These are phyloP conservation scores for Russula olivacea DNA, from an alignment of 768 basidiomycete species.

Conservation along the genomic window DNA sequence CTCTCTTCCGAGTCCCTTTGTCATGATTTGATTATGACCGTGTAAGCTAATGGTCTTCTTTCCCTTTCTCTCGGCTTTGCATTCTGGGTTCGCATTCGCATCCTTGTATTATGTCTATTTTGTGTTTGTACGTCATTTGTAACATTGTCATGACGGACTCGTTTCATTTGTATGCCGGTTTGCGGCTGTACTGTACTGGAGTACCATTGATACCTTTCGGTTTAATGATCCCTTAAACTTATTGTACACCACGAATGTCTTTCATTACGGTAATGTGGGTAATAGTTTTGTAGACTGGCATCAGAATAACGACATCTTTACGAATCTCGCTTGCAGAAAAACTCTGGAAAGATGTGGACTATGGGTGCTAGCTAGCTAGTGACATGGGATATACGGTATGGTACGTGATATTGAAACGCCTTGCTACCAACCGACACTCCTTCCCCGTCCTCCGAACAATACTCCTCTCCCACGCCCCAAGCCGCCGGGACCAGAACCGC, in stretches of 20 bases:
- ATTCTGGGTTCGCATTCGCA: neutral
- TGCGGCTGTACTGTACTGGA: neutral
- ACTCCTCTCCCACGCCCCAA: slow-evolving; percentile 18
- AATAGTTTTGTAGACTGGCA: neutral
- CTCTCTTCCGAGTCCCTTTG: neutral
- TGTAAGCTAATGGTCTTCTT: neutral
- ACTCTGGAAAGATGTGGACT: neutral
- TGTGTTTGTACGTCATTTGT: slow-evolving; percentile 12
- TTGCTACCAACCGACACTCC: slow-evolving; percentile 21
- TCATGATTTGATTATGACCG: neutral
- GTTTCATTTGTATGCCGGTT: slow-evolving; percentile 3
- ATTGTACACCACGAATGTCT: neutral
- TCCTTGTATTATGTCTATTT: slow-evolving; percentile 10
- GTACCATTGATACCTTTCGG: slow-evolving; percentile 1
- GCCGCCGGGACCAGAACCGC: neutral
- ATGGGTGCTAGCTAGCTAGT: neutral
- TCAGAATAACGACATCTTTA: slow-evolving; percentile 6
- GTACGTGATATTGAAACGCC: neutral
- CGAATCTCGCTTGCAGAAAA: neutral
- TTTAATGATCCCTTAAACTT: slow-evolving; percentile 10
- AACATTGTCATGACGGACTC: slow-evolving; percentile 1
- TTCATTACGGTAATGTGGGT: slow-evolving; percentile 7
- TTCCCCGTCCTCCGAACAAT: slow-evolving; percentile 23
- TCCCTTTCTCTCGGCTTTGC: neutral
- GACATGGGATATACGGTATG: neutral